phyloP scores from a whole-genome alignment of 805 yeast species.

The Myxozyma vanderwaltii region DNA sequence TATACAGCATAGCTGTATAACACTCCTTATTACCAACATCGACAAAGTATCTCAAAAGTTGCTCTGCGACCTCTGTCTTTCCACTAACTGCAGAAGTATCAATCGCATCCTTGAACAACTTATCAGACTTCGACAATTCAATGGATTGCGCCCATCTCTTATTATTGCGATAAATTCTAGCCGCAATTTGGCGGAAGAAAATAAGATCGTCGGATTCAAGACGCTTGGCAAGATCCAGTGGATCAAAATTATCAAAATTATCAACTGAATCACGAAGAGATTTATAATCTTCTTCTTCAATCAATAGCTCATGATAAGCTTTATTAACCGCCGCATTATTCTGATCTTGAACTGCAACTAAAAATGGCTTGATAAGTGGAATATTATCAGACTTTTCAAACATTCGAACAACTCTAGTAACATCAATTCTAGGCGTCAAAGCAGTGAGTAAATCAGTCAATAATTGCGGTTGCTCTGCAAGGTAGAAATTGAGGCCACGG shows the following conservation, averaged over 20 bases:
- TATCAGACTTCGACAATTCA: constrained; percentile 84
- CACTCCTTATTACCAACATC: constrained; percentile 97
- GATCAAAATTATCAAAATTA: constrained; percentile 86
- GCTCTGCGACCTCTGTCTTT: constrained; percentile 81
- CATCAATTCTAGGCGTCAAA: constrained; percentile 84
- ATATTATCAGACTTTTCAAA: constrained; percentile 94
- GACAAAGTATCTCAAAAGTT: constrained; percentile 84
- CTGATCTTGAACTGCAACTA: constrained; percentile 86
- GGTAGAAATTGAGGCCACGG: constrained; percentile 94
- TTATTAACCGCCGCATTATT: constrained; percentile 88
- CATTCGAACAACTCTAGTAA: constrained; percentile 85
- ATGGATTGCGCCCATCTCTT: constrained; percentile 92
- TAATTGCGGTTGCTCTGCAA: constrained; percentile 87
- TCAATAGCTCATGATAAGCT: constrained; percentile 92
- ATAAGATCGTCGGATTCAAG: constrained; percentile 87
- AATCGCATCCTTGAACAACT: constrained; percentile 92
- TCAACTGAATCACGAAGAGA: constrained; percentile 86
- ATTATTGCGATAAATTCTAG: constrained; percentile 87
- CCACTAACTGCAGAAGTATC: constrained; percentile 85
- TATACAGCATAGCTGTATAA: constrained; percentile 82
- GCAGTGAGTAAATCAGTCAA: constrained; percentile 83
- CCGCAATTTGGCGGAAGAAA: constrained; percentile 95
- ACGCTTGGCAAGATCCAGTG: constrained; percentile 86
- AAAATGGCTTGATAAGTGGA: constrained; percentile 93
- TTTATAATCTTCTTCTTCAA: constrained; percentile 95